Conservation (phyloP, 176 grass and related monocot genomes). For the Echinochloa phyllopogon region DNA sequence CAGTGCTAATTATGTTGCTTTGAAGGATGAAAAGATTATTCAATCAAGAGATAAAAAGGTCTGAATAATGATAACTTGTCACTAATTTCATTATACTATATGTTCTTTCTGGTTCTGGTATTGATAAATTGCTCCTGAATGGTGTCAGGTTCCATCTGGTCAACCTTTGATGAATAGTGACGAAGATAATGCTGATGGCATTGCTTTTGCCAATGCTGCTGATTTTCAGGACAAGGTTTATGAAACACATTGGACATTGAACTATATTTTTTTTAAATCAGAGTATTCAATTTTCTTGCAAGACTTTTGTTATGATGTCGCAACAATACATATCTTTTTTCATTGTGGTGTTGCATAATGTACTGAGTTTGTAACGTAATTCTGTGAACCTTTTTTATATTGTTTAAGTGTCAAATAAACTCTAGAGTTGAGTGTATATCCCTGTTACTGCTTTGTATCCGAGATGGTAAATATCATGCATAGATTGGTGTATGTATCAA, state of each 20-base stretch:
- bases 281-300: neutral
- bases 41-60: constrained; percentile 80
- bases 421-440: neutral
- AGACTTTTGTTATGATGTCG: neutral
- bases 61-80: constrained; percentile 22
- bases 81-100: constrained; percentile 4
- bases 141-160: constrained; percentile 64
- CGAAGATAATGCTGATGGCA: constrained; percentile 63
- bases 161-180: constrained; percentile 64
- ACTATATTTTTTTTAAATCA: neutral
- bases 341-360: neutral
- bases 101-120: neutral
- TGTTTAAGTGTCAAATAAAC: neutral
- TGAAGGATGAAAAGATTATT: constrained; percentile 80
- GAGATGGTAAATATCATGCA: constrained; percentile 14
- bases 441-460: neutral
- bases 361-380: neutral
- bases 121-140: constrained; percentile 44
- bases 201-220: constrained; percentile 58
- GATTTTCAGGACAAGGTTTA: constrained; percentile 90
- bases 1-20: constrained; percentile 42
- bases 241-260: neutral
- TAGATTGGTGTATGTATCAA: constrained; percentile 10
- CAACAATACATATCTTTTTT: neutral
- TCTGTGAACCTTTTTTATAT: neutral